Base-by-base conservation (phyloP, 257 asterid genomes). In the Pogostemon cablin region DNA sequence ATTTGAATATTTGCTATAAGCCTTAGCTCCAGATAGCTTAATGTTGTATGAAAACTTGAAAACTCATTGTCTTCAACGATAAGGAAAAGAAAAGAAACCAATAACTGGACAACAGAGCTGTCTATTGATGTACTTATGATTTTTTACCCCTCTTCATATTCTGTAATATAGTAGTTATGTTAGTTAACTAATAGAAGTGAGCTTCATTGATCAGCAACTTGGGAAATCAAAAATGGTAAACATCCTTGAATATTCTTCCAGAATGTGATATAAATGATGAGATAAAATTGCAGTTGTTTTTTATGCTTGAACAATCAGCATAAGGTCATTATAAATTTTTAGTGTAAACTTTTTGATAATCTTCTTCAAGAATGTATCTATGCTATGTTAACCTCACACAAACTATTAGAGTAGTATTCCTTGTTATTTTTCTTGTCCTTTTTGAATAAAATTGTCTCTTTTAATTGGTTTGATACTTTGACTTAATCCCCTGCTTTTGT, bases 341-440 rank as follows among this genome's bases (percentile, higher is more conserved):
- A 25, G 32, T 60, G 59, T 68, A 37, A 61, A 15, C 9, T 7
- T 32, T 44, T 55, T 48, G n/a, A 12, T 39, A n/a, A 49, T 71
- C 52, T 41, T 6, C 52, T 49, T 25, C 55, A 59, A 50, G 66
- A 50, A 62, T 17, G 69, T 61, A 25, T 25, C 32, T 25, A 25
- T 53, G 10, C 6, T 47, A 15, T 32, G 55, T 38, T 41, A 68
- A 56, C 56, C 67, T 57, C 50, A 3, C 56, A 53, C 65, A 5
- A 60, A 58, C 69, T 65, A 35, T 20, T 47, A 35, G 60, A 69
- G 59, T 43, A 12, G 61, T 59, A 70, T 25, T 32, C 50, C 40
- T 6, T 9, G 57, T 46, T 65, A 46, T 17, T 12, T 52, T 62
- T 62, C 11, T 62, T 41, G 52, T 44, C 58, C n/a, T 49, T 20